Conservation (phyloP, 1,284 basidiomycete species). For the Sporisorium sorghi region DNA sequence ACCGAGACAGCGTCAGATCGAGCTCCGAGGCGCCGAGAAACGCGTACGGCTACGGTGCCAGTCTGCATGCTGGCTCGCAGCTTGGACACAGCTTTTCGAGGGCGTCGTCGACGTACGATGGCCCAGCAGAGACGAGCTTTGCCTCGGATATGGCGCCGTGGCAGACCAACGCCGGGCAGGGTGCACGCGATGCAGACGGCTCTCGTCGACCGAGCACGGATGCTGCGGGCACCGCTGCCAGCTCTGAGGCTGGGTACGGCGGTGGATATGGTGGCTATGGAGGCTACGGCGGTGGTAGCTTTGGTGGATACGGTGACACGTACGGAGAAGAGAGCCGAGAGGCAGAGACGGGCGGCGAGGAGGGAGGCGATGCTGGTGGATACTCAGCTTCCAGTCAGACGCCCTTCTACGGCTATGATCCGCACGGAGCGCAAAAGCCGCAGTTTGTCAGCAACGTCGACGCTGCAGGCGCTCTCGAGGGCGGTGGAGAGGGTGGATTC, state of each 20-base stretch:
- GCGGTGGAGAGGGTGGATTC: conserved; percentile 72
- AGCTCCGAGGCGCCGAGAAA: conserved; percentile 26
- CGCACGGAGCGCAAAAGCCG: conserved; percentile 56
- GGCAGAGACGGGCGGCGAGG: conserved; percentile 19
- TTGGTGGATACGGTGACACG: conserved; percentile 30
- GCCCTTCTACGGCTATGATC: conserved; percentile 62
- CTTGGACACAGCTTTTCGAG: conserved; percentile 12
- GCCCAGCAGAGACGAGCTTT: conserved; percentile 37
- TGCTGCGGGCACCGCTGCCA: conserved; percentile 7
- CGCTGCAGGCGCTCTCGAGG: conserved; percentile 36
- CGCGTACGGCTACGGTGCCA: conserved; percentile 17
- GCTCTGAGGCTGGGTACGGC: conserved; percentile 25
- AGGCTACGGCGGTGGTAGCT: conserved; percentile 32
- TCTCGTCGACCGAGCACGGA: conserved; percentile 35
- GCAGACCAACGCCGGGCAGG: conserved; percentile 20
- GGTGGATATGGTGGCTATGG: conserved; percentile 37
- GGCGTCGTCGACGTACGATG: conserved; percentile 44
- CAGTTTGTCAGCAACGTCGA: conserved; percentile 67
- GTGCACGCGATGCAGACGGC: conserved; percentile 19
- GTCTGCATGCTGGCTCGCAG: conserved; percentile 15
- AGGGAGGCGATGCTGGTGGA: conserved; percentile 23
- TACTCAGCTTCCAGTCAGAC: conserved; percentile 23
- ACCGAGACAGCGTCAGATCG: conserved; percentile 37
- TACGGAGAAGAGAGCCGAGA: conserved; percentile 22
- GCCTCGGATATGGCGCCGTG: conserved; percentile 36